Evolutionary conservation across 192 early-diverging fungal genomes (phyloP).

Genomic region (Helicostylum pulchrum): DNA sequence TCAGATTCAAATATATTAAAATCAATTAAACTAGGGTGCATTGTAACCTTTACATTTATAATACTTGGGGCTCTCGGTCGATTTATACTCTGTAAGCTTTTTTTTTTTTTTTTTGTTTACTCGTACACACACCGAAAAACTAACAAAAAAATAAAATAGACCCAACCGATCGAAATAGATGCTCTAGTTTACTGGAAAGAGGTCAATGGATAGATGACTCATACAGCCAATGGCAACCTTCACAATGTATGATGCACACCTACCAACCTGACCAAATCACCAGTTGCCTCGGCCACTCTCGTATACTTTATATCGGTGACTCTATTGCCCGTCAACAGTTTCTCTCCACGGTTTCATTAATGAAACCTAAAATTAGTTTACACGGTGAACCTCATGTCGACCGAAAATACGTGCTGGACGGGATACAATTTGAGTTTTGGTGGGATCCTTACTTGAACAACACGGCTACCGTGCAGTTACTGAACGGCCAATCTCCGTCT

Average conservation of each 20-base stretch:
- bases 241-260: constrained; percentile 56
- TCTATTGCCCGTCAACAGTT: constrained; percentile 63
- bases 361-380: constrained; percentile 36
- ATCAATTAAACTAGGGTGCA: background rate
- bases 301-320: constrained; percentile 65
- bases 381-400: constrained; percentile 39
- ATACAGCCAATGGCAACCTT: constrained; percentile 55
- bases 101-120: no score
- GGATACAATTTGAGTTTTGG: constrained; percentile 53
- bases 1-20: background rate
- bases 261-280: constrained; percentile 44
- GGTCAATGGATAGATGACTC: constrained; percentile 52
- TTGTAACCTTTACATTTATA: background rate
- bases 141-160: constrained; percentile 22
- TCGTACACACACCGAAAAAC: no score
- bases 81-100: constrained; percentile 6
- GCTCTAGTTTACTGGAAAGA: constrained; percentile 39
- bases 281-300: constrained; percentile 45
- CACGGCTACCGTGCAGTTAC: constrained; percentile 31
- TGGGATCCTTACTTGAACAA: constrained; percentile 75
- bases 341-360: constrained; percentile 46
- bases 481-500: background rate
- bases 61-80: constrained; percentile 1
- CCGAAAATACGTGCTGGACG: constrained; percentile 33
- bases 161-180: constrained; percentile 39